Base-by-base conservation (phyloP, 768 basidiomycete genomes). In the Fistulinella prunicolor region DNA sequence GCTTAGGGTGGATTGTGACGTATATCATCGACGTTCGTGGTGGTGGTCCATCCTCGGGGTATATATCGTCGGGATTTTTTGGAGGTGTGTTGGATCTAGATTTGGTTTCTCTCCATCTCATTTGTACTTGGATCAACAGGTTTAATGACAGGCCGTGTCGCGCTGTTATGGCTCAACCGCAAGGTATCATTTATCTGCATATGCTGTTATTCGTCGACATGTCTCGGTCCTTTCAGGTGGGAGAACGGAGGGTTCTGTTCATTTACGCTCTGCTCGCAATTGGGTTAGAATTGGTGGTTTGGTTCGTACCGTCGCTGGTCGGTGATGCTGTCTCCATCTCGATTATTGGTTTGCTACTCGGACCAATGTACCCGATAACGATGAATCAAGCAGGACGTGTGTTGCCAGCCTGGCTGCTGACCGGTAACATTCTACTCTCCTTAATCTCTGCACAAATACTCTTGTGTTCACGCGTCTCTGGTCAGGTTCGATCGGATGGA, bases 321-420 rank as follows among this genome's bases (percentile, higher is more conserved):
- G 78, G 74, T 17, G 73, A 73, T 35, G 83, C 79, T 0, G 66
- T 85, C 6, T 71, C 76, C 12, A 74, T 89, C 39, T 68, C 80
- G 2, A 62, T 85, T 30, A 66, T 82, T 34, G 84, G 84, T 36
- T 44, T 81, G 14, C 50, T 80, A 13, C 56, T 83, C 30, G 81
- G 80, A 20, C 75, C 75, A 1, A 72, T 76, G 68, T 79, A 74
- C 49, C 78, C 76, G 2, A 73, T 79, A 47, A 73, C 80, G 9
- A 82, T 92, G 80, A 87, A 85, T 59, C 78, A 86, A 37, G 70
- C 83, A 1, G 77, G 81, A 6, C 74, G 80, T 2, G 73, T 90
- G 44, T 65, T 94, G 9, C 91, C 90, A 6, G 73, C 74, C 8
- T 83, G 83, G 76, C 72, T 93, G 9, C 73, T 89, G 20, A 76